Conservation (phyloP, 257 asterid genomes). For the Nyctanthes arbortristis region DNA sequence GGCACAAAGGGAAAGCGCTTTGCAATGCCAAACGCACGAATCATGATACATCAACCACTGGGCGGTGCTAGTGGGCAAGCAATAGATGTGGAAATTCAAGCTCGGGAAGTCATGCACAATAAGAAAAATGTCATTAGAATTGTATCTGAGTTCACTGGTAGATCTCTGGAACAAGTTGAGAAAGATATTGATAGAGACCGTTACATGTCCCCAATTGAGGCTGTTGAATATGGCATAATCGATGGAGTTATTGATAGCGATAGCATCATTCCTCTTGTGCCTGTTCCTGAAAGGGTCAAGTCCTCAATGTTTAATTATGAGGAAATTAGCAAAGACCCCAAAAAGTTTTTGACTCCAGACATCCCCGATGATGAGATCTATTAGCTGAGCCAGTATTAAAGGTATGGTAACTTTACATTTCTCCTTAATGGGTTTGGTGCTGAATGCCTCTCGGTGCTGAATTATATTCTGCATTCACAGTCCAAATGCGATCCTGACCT, state of each 20-base stretch:
- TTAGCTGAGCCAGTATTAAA: conserved; percentile 32
- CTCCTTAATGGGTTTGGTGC: background rate
- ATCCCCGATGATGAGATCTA: conserved; percentile 62
- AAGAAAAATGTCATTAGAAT: conserved; percentile 67
- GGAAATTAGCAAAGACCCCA: conserved; percentile 37
- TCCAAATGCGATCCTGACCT: too few species aligned
- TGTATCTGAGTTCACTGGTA: conserved; percentile 65
- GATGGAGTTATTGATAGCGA: conserved; percentile 89
- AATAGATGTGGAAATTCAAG: conserved; percentile 89
- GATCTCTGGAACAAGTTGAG: conserved; percentile 81
- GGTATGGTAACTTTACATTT: conserved; percentile 27
- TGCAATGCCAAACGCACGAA: conserved; percentile 90
- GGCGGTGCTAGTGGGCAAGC: conserved; percentile 86
- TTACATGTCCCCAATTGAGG: conserved; percentile 75
- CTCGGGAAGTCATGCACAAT: conserved; percentile 80
- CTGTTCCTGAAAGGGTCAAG: conserved; percentile 77
- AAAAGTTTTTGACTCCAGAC: conserved; percentile 54
- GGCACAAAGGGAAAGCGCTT: conserved; percentile 94
- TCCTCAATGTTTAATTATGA: conserved; percentile 53
- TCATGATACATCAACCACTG: conserved; percentile 56
- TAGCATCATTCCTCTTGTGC: conserved; percentile 50
- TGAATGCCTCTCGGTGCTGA: background rate
- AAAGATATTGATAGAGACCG: conserved; percentile 56
- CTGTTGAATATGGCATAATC: conserved; percentile 84
- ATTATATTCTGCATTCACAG: background rate